phyloP scores from a whole-genome alignment of 306 rosid species.

The Malus sieversii region DNA sequence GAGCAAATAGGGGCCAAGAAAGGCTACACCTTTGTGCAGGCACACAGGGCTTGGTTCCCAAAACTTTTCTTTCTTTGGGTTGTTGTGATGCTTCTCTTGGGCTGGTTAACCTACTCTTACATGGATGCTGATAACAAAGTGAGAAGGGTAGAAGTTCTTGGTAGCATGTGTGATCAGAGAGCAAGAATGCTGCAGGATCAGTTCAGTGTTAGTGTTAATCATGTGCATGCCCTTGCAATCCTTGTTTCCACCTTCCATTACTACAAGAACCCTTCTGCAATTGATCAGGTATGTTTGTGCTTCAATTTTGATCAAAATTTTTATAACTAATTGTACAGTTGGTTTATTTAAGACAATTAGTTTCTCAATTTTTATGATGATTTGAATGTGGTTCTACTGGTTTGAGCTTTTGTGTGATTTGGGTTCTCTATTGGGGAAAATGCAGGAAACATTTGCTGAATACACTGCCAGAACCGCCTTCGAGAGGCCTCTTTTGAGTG shows the following conservation, averaged over 20 bases:
- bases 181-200: slow-evolving; percentile 99
- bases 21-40: slow-evolving; percentile 71
- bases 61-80: slow-evolving; percentile 58
- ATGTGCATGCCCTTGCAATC: slow-evolving; percentile 94
- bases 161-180: slow-evolving; percentile 92
- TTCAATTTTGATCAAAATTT: slow-evolving; percentile 11
- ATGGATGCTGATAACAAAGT: slow-evolving; percentile 83
- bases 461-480: slow-evolving; percentile 94
- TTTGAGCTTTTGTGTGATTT: background rate
- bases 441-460: slow-evolving; percentile 88
- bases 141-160: slow-evolving; percentile 68
- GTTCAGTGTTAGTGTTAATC: slow-evolving; percentile 91
- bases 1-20: slow-evolving; percentile 65
- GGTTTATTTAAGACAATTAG: background rate
- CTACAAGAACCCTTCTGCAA: slow-evolving; percentile 80
- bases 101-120: slow-evolving; percentile 39
- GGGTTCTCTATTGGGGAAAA: slow-evolving; percentile 8
- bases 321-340: background rate
- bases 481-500: slow-evolving; percentile 90
- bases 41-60: slow-evolving; percentile 68
- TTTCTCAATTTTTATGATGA: background rate
- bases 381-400: background rate
- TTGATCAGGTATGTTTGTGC: slow-evolving; percentile 74
- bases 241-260: slow-evolving; percentile 95
- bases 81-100: slow-evolving; percentile 41